Evolutionary conservation across 2,329 filamentous ascomycete genomes (phyloP), one percentile per base, ranked within the genome.

Genomic region (Eutypella sp.): DNA sequence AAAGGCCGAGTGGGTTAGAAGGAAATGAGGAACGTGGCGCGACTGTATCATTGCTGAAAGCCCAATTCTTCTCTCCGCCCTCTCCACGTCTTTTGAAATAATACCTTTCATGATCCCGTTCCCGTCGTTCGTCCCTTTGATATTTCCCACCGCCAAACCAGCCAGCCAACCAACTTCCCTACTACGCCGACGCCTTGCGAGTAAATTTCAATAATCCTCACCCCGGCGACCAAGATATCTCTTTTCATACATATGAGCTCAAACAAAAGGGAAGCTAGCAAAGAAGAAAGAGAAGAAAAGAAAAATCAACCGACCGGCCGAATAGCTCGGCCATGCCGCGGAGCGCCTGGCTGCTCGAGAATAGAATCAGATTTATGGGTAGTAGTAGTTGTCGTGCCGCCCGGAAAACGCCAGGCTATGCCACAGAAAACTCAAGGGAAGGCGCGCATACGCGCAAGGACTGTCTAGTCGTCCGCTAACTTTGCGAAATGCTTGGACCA

Each of bases 401-500:
- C n/a, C 25, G 29, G 19, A 40, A 18, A 36, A 44, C 41, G 33
- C 27, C 23, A 22, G 25, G 23, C 24, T 24, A 34, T 43, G 37
- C 44, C 27, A 41, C 42, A 40, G 52, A 45, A 44, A 47, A n/a
- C n/a, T 33, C 10, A 47, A 44, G 44, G 25, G 40, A 50, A 44
- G 69, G 67, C 33, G 29, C 20, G 22, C 31, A 18, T n/a, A 34
- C 8, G 25, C 13, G 31, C 18, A 45, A n/a, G n/a, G 25, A 23
- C 15, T 16, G 23, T 31, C 41, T 61, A 65, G 41, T 65, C 62
- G 60, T 81, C 79, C 41, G 78, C 78, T 52, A 82, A 61, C 62
- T 79, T 81, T 44, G 86, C 86, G 74, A 99, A 99, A 70, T 99
- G 93, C 67, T 96, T 96, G 59, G 91, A 95, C 93, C 93, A 99